Evolutionary conservation across 2,329 filamentous ascomycete genomes (phyloP), one percentile per base, ranked within the genome.

Genomic region (Grosmannia huntii): DNA sequence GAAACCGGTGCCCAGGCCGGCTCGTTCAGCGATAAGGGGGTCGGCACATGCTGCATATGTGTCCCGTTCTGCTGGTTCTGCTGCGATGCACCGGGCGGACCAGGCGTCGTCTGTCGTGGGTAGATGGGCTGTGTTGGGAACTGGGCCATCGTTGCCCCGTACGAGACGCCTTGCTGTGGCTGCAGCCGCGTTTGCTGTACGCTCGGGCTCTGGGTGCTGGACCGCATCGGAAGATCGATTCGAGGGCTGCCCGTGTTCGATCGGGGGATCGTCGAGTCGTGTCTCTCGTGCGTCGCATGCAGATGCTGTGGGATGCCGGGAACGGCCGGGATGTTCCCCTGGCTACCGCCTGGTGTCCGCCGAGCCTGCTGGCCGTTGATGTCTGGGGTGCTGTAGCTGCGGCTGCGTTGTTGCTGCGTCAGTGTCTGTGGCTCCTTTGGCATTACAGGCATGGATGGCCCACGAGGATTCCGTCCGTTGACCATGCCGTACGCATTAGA

Each of bases 381-480:
- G 69, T 97, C 91, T 9, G 94, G 92, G 62, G 91, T 96, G 73
- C 92, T 97, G 67, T 95, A 95, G 44, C 91, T 96, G 63, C 94
- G 83, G 73, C 89, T 86, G 64, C 90, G 81, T 67, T 86, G 84
- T 68, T 89, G 85, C 62, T 85, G 74, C 68, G 79, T 71, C 62
- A 78, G 75, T 65, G 78, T 75, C 64, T 83, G 73, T 65, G 80
- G 71, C 62, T 76, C 71, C 60, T 75, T 72, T 28, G 66, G 68
- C 79, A 89, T 85, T 21, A 82, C 86, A 50, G 87, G 88, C 64
- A 95, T 76, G 12, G 89, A 95, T 25, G 89, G 89, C n/a, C 87
- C 82, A 64, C 89, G 85, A 51, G 82, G 80, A 65, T 81, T 83
- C 63, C 87, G 79, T 44, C 63, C 59, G 60, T 82, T 82, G 60